Percentiles rank a stretch among this genome's conserved stretches.
These are phyloP conservation scores for Rhodotorula diobovata DNA, from an alignment of 768 basidiomycete species.

Conservation along the genomic window DNA sequence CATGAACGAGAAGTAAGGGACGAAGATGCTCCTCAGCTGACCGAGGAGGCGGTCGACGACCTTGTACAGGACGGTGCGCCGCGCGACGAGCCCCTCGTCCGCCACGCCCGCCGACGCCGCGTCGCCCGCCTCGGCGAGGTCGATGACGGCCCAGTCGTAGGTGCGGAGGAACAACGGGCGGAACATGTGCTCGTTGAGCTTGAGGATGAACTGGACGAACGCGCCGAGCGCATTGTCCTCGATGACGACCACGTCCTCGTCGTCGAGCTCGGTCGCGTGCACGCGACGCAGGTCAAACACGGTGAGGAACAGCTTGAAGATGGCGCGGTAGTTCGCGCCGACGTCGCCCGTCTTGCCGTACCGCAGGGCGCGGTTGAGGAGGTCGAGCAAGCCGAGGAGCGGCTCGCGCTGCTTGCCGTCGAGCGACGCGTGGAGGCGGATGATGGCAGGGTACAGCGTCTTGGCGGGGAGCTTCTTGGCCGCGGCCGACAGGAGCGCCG, in stretches of 20 bases:
- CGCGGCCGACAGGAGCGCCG: constrained; percentile 59
- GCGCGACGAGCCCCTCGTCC: constrained; percentile 49
- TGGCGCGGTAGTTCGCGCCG: constrained; percentile 59
- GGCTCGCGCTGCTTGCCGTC: constrained; percentile 40
- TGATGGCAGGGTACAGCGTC: constrained; percentile 62
- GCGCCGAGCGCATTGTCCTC: constrained; percentile 50
- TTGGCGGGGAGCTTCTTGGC: constrained; percentile 68
- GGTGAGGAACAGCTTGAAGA: constrained; percentile 75
- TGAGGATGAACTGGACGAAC: constrained; percentile 83
- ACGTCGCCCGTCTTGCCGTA: constrained; percentile 63
- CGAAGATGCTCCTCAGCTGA: constrained; percentile 89
- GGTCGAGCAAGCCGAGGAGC: constrained; percentile 59
- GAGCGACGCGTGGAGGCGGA: constrained; percentile 47
- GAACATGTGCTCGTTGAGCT: constrained; percentile 88
- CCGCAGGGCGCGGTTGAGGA: constrained; percentile 64
- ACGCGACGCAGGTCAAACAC: constrained; percentile 59
- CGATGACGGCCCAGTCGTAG: constrained; percentile 87
- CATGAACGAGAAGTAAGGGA: constrained; percentile 79
- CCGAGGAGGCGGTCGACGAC: constrained; percentile 69
- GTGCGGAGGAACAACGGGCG: constrained; percentile 81
- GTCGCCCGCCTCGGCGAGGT: constrained; percentile 50
- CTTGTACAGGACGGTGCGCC: constrained; percentile 68
- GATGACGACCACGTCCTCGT: constrained; percentile 41
- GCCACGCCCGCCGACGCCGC: constrained; percentile 30
- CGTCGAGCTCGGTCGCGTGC: constrained; percentile 19